phyloP scores from a whole-genome alignment of 2,329 filamentous ascomycete species.

The Diaporthe vaccinii region DNA sequence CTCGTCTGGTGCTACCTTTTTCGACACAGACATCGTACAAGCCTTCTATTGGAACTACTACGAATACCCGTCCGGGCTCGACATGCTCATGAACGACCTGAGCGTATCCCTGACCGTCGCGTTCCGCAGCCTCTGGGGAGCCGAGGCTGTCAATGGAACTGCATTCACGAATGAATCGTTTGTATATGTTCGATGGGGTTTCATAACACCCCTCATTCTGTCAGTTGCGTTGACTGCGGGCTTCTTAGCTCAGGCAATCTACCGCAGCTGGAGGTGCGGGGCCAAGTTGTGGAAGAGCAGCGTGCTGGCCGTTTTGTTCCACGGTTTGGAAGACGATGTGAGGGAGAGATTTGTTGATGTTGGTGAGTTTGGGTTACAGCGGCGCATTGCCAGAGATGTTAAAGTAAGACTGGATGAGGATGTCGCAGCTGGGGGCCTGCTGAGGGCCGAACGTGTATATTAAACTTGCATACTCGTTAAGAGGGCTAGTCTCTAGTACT shows the following conservation, averaged over 20 bases:
- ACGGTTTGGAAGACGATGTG: slow-evolving; percentile 51
- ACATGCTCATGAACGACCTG: slow-evolving; percentile 52
- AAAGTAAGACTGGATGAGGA: slow-evolving; percentile 47
- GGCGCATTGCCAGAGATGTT: slow-evolving; percentile 45
- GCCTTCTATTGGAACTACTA: slow-evolving; percentile 58
- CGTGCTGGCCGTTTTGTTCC: slow-evolving; percentile 51
- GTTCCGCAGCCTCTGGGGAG: slow-evolving; percentile 49
- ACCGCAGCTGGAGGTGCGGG: slow-evolving; percentile 45
- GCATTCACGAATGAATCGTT: slow-evolving; percentile 49
- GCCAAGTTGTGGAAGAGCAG: slow-evolving; percentile 53
- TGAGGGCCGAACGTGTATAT: slow-evolving; percentile 16
- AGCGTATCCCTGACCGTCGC: slow-evolving; percentile 52
- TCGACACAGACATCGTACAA: slow-evolving; percentile 54
- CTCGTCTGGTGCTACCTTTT: slow-evolving; percentile 50
- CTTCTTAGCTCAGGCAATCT: slow-evolving; percentile 49
- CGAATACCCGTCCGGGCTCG: slow-evolving; percentile 51
- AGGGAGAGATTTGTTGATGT: slow-evolving; percentile 44
- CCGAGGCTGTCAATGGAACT: slow-evolving; percentile 47
- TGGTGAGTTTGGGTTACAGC: slow-evolving; percentile 44
- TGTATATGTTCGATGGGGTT: slow-evolving; percentile 53
- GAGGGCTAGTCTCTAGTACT: neutral
- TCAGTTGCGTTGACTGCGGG: slow-evolving; percentile 48
- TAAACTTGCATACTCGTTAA: neutral
- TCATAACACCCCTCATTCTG: slow-evolving; percentile 50
- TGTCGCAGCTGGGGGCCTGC: neutral